These are phyloP conservation scores for Trichosporon coremiiforme DNA, from an alignment of 1,284 basidiomycete genomes.

Conservation along the genomic window DNA sequence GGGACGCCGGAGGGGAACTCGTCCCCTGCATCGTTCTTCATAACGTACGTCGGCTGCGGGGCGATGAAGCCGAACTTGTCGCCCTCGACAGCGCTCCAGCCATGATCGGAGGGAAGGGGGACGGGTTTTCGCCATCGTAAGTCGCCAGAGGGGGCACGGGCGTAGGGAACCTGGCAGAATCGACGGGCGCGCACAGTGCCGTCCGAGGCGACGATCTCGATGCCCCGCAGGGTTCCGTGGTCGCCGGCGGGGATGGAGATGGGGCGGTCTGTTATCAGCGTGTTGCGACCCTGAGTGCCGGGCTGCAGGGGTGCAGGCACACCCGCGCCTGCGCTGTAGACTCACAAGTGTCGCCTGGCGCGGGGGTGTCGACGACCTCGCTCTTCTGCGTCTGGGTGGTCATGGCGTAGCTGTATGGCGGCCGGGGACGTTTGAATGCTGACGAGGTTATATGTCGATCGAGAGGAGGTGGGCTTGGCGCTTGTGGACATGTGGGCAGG, in stretches of 20 bases:
- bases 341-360: slow-evolving; percentile 25
- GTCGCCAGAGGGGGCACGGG: slow-evolving; percentile 32
- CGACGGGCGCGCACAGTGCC: slow-evolving; percentile 34
- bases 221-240: slow-evolving; percentile 34
- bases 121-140: slow-evolving; percentile 34
- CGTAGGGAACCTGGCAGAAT: slow-evolving; percentile 35
- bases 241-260: slow-evolving; percentile 31
- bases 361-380: slow-evolving; percentile 10
- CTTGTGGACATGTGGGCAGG: neutral
- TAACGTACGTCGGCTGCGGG: slow-evolving; percentile 35
- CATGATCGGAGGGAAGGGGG: slow-evolving; percentile 27
- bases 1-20: slow-evolving; percentile 20
- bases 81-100: slow-evolving; percentile 31
- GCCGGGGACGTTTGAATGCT: neutral
- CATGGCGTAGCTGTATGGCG: neutral
- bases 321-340: too few relatives aligned
- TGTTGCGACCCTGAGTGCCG: neutral
- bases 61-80: slow-evolving; percentile 32
- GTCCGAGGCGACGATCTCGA: slow-evolving; percentile 28
- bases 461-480: neutral
- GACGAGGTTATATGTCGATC: neutral
- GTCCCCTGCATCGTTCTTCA: slow-evolving; percentile 31
- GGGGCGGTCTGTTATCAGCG: slow-evolving; percentile 30
- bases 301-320: too few relatives aligned
- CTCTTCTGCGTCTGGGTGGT: slow-evolving; percentile 1